Base-by-base conservation (phyloP, 345 rosid genomes). In the Capsella bursapastoris region DNA sequence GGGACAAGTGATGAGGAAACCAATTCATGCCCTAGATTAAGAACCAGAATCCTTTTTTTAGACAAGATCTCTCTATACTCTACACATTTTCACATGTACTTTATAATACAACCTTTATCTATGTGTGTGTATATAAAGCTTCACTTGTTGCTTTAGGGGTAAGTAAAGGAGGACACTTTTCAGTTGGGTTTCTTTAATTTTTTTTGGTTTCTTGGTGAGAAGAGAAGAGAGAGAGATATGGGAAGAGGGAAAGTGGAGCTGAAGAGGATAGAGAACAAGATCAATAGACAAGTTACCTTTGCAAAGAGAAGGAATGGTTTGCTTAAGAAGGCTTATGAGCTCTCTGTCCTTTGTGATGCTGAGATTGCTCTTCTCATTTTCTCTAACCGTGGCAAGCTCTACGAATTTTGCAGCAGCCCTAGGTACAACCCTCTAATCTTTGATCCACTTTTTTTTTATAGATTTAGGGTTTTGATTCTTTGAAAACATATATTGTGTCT, bases 351-450 rank as follows among this genome's bases (percentile, higher is more conserved):
- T 52, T 78, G 81, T 78, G 77, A 78, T 78, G 81, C 81, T 78
- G 81, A 78, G 73, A 78, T 78, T 78, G 81, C 84, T 73, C 86
- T 88, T 64, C 84, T 88, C 71, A 82, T 88, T 80, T 88, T 88
- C 89, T 86, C 93, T 22, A 83, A 68, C 70, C 85, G 86, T 14
- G 90, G 88, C 65, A 88, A 88, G 81, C 90, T 86, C 57, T 87
- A 78, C 51, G 88, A 87, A 25, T 87, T 83, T 82, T 84, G 86
- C 77, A 87, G 83, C 83, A 81, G 66, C 75, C 71, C 87, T 62
- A 80, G 83, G 90, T 87, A 76, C 6, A 4, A 47, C 25, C 29
- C 71, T 71, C 40, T 47, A 1, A 29, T 27, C 28, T 52, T 25
- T 43, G 3, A 63, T 61, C 14, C 14, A 25, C 25, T 16, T 34